These are phyloP conservation scores for Saraca asoca DNA, from an alignment of 331 rosid genomes.

Conservation along the genomic window DNA sequence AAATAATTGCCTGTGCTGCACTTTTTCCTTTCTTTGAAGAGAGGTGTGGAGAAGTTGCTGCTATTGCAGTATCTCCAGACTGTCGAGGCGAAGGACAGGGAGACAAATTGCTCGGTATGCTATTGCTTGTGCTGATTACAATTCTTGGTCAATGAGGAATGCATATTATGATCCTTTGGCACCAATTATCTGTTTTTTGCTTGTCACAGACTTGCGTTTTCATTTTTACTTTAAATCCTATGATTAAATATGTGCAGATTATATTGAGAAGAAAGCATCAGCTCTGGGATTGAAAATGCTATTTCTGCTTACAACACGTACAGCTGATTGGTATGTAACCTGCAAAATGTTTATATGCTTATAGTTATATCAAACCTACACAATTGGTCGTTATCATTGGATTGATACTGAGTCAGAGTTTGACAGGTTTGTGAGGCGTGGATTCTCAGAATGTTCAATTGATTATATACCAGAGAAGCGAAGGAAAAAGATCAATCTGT, in stretches of 20 bases:
- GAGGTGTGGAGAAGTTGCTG: constrained; percentile 91
- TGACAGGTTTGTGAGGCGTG: constrained; percentile 94
- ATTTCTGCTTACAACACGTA: constrained; percentile 85
- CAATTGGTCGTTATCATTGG: constrained; percentile 15
- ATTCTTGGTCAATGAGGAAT: no score
- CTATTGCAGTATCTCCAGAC: constrained; percentile 90
- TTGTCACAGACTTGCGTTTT: constrained; percentile 6
- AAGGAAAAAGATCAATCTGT: constrained; percentile 67
- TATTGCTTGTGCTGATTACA: background rate
- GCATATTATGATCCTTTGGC: no score
- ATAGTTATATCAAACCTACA: constrained; percentile 11
- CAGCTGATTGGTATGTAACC: constrained; percentile 86
- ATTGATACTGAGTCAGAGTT: constrained; percentile 4
- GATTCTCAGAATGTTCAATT: constrained; percentile 87
- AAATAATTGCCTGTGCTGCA: constrained; percentile 91
- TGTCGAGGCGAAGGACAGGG: constrained; percentile 97
- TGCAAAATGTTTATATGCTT: constrained; percentile 11
- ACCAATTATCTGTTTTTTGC: background rate
- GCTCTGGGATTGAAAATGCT: constrained; percentile 74
- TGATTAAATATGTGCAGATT: constrained; percentile 62
- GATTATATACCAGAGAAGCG: constrained; percentile 73
- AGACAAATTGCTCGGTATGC: constrained; percentile 90
- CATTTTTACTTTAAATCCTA: constrained; percentile 14
- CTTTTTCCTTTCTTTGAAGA: constrained; percentile 78
- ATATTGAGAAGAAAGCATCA: constrained; percentile 81